phyloP scores from a whole-genome alignment of 352 stramenopile species.

The Globisporangium okanoganense region DNA sequence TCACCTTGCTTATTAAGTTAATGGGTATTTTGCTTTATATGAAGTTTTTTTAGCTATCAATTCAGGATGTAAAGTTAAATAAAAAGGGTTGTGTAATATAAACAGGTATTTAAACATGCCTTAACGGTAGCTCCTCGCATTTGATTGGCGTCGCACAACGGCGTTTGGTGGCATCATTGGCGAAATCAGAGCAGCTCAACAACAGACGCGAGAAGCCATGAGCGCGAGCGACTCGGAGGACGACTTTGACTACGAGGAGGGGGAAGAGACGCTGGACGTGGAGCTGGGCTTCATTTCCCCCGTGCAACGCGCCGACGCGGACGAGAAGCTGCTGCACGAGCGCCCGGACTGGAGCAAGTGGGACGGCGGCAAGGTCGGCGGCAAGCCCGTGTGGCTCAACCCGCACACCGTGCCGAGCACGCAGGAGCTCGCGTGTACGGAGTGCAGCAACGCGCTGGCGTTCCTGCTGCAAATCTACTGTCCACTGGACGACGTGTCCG shows the following conservation, averaged over 20 bases:
- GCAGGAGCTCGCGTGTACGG: constrained; percentile 40
- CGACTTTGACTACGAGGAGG: constrained; percentile 28
- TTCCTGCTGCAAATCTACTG: constrained; percentile 93
- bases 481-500: constrained; percentile 76
- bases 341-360: constrained; percentile 81
- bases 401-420: constrained; percentile 37
- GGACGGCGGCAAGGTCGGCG: constrained; percentile 92
- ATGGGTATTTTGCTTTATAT: not conserved
- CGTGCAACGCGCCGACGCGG: constrained; percentile 21
- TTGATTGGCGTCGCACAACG: constrained; percentile 10
- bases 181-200: not conserved
- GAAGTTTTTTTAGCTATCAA: not conserved
- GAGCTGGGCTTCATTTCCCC: constrained; percentile 75
- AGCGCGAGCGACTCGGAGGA: constrained; percentile 52
- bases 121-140: not conserved
- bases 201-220: not conserved
- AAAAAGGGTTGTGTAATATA: not conserved
- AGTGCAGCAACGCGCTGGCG: constrained; percentile 47
- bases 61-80: no score
- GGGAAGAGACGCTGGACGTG: constrained; percentile 37
- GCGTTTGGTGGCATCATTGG: not conserved
- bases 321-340: constrained; percentile 32
- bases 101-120: no score
- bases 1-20: not conserved
- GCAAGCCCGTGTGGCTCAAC: constrained; percentile 87